Evolutionary conservation across 257 asterid genomes (phyloP), one percentile per base, ranked within the genome.

Genomic region (Solanum sejunctum): DNA sequence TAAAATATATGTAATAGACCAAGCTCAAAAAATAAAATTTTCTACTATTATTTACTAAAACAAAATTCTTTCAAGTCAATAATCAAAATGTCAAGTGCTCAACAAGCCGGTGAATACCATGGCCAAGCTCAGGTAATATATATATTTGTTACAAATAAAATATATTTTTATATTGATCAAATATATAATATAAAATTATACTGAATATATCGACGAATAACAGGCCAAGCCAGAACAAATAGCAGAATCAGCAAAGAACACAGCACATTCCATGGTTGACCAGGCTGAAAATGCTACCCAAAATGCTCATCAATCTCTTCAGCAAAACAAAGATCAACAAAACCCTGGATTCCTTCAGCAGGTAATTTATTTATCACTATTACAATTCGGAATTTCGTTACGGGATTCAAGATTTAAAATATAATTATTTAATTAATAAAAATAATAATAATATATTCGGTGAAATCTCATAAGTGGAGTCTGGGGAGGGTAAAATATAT

Each of bases 221-320:
- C 47, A 93, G 95, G 89, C 86, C 21, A 83, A 88, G 78, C 83
- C 97, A 2, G 95, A 91, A 87, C 87, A 90, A 20, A 85, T 81
- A 82, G 36, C 88, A 56, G 91, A 91, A 0, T 87, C 93, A 3
- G 93, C 94, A 0, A 91, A 91, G 86, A 75, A 78, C 45, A 89
- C 91, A 1, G 90, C 92, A 26, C 49, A 72, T 32, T 82, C 87
- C 83, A 91, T 91, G 84, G 92, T 85, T 10, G 89, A 93, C 7
- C 88, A 89, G 88, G 92, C 92, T 80, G 85, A 72, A 28, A 91
- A 86, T 3, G 91, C 88, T 1, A 86, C 92, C 6, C 91, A 88
- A 5, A 75, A 72, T 8, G 57, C 93, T 83, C 88, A 89, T 15
- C 85, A 73, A 7, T 90, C 89, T 54, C 90, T 91, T 82, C 97